Percentiles rank a stretch among this genome's conserved stretches.
phyloP scores from a whole-genome alignment of 2,329 filamentous ascomycete species.

The Diaporthe citri region DNA sequence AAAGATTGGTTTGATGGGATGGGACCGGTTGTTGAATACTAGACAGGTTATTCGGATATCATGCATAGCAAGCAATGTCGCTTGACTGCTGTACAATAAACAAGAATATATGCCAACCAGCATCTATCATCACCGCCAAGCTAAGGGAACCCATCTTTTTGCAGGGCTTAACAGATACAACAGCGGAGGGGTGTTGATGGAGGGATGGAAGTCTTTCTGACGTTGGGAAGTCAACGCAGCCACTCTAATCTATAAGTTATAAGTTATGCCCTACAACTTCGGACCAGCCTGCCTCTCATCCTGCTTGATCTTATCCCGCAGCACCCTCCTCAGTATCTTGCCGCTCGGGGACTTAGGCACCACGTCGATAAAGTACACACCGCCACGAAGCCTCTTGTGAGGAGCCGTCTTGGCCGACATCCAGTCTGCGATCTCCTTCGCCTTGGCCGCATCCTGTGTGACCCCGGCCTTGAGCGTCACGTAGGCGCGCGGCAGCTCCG shows the following conservation, averaged over 20 bases:
- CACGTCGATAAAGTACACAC: slow-evolving; percentile 75
- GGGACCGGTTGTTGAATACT: neutral
- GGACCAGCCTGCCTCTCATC: slow-evolving; percentile 53
- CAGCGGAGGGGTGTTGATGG: neutral
- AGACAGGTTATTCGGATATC: neutral
- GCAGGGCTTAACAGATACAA: neutral
- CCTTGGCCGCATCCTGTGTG: slow-evolving; percentile 52
- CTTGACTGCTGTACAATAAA: slow-evolving; percentile 15
- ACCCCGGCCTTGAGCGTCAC: slow-evolving; percentile 63
- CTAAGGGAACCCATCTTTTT: neutral
- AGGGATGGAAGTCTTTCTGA: neutral
- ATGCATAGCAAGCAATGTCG: slow-evolving; percentile 4
- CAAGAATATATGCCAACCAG: neutral
- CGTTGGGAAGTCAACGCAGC: neutral
- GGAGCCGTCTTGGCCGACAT: slow-evolving; percentile 54
- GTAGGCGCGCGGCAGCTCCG: slow-evolving; percentile 77
- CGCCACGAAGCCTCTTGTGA: slow-evolving; percentile 77
- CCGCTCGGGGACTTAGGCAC: slow-evolving; percentile 79
- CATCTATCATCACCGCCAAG: neutral
- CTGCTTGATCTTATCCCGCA: slow-evolving; percentile 56
- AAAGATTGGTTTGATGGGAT: slow-evolving; percentile 75
- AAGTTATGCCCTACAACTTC: slow-evolving; percentile 52
- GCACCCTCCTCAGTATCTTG: slow-evolving; percentile 60
- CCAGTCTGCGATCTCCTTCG: slow-evolving; percentile 54
- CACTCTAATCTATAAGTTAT: neutral